Evolutionary conservation across 164 flowering plant species (phyloP), one percentile per base, ranked within the genome.

Genomic region (Saururus chinensis): DNA sequence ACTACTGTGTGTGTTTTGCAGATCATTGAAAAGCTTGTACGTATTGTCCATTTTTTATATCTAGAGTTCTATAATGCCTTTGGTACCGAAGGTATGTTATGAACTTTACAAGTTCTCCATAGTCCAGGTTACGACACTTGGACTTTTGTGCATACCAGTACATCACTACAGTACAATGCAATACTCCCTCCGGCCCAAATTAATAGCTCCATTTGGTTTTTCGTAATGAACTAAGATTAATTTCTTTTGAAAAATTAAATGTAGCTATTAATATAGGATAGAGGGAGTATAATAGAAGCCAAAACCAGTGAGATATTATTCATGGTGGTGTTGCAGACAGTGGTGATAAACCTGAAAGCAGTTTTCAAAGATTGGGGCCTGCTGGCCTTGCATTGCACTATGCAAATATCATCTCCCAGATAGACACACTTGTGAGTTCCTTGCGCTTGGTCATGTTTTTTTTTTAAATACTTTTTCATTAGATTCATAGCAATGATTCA

Each of bases 1-100:
- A 8, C 17, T 45, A 45, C 11, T 45, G 49, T 17, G 17, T 45
- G 17, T 12, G 14, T 45, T 61, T 53, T 72, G 61, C 74, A 92
- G 98, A 93, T 89, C 62, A 89, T 89, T 91, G 98, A 87, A 80
- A 86, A 87, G 78, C 90, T 92, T 68, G 98, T 89, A 51, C 96
- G 85, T 68, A 80, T 87, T 62, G 98, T 89, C 20, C 91, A 83
- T 65, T 87, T 74, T 73, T 69, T 92, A 61, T 86, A 87, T 74
- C 67, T 87, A 72, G 96, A 84, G 78, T 89, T 92, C 52, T 82
- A 82, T 70, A 79, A 80, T 57, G 85, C 89, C 40, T 92, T 89
- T 70, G 89, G 88, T 25, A 73, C 57, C 63, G 83, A 84, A 59
- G 95, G 96, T 92, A 83, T 76, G 69, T 57, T 49, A 63, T 64